Base-by-base conservation (phyloP, 345 rosid species). In the Orychophragmus violaceus region DNA sequence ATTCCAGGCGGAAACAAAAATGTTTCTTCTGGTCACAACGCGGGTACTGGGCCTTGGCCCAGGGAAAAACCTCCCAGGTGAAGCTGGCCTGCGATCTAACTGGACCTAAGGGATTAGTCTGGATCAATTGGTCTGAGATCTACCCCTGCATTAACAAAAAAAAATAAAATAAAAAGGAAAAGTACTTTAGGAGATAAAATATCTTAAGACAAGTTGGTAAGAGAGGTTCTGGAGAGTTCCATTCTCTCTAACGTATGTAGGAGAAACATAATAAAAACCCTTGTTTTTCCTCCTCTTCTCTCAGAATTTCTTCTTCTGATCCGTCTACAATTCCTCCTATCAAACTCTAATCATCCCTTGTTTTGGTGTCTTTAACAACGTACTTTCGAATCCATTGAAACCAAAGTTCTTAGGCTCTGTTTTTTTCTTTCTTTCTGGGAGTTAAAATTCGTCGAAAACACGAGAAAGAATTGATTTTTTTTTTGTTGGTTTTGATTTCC, bases 191-290 rank as follows among this genome's bases (percentile, higher is more conserved):
- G 27, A 36, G 5, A 1, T 18, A 46, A 56, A 51, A 72, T 0
- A 67, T 53, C 68, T 74, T 2, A 41, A 30, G 12, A 67, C 68
- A 66, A 60, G 68, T n/a, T 59, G 64, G 64, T 61, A 61, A 49
- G 1, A 41, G 69, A 53, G 73, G 44, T 74, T 74, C 77, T 61
- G 73, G 77, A 74, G 77, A 61, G 36, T 74, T 74, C 77, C 64
- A 53, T 33, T 35, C 17, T 49, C 64, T 32, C 51, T 14, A 61
- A 32, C 66, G 36, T 46, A 17, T 45, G 24, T 62, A 8, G 8
- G 25, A 5, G 44, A 57, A 57, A 71, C n/a, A 49, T 9, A 10
- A 21, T 14, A 41, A 37, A 16, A 16, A 16, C 6, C 5, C 3
- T 3, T 2, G 11, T 35, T 35, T 11, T 37, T 5, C 1, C 42